These are phyloP conservation scores for Jaltomata sinuosa DNA, from an alignment of 257 asterid genomes.

Conservation along the genomic window DNA sequence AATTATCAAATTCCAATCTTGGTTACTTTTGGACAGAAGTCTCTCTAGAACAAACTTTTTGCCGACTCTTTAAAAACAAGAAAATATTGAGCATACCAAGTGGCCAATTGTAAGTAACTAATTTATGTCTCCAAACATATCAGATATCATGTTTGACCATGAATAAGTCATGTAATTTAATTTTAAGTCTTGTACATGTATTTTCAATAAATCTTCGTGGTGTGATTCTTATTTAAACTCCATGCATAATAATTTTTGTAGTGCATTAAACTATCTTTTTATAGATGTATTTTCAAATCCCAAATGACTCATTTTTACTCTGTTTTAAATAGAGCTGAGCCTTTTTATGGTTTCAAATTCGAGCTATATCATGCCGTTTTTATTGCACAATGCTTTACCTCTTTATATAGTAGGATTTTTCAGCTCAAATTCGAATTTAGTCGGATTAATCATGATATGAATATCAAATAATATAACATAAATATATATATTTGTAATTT, in stretches of 20 bases:
- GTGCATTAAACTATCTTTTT: too few species aligned
- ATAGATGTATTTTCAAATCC: not conserved
- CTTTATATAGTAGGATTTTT: not conserved
- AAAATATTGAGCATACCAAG: not conserved
- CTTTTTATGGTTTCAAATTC: not conserved
- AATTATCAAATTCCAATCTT: not conserved
- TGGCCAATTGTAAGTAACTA: not conserved
- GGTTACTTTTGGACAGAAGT: not conserved
- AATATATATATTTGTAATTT: too few species aligned
- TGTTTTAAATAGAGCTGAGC: not conserved
- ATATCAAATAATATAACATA: too few species aligned
- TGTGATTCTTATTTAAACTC: too few species aligned
- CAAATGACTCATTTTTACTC: not conserved
- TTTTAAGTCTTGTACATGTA: not conserved
- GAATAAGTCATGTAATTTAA: not conserved
- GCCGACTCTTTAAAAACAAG: not conserved
- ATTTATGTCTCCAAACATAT: not conserved
- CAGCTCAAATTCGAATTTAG: too few species aligned
- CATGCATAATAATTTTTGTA: too few species aligned
- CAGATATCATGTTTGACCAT: not conserved
- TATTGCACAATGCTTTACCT: not conserved
- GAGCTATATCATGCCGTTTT: not conserved
- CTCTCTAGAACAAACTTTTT: not conserved
- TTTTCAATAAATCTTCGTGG: too few species aligned
- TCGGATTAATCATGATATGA: too few species aligned